Base-by-base conservation (phyloP, 345 rosid genomes). In the Lagerstroemia speciosa region DNA sequence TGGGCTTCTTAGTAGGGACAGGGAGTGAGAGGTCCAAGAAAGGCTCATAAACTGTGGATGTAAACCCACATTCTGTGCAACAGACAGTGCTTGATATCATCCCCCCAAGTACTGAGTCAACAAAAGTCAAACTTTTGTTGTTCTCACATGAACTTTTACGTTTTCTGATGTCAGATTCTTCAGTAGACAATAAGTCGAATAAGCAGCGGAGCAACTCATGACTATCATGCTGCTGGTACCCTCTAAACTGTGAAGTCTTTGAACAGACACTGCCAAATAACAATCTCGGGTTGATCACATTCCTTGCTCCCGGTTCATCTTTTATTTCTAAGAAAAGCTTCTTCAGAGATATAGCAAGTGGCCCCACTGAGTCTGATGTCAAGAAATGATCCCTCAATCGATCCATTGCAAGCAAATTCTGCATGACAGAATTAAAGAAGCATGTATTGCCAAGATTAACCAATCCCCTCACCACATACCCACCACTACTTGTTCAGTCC, bases 391-490 rank as follows among this genome's bases (percentile, higher is more conserved):
- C 78, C 45, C 83, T 78, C 67, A 95, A 77, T 73, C 64, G 80
- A 63, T 83, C 82, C 71, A 95, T 71, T 9, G 96, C 84, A 43
- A 95, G 78, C 73, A 95, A 85, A 82, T 95, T 95, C 80, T 95
- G 99, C 90, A 88, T 74, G 24, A 95, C 84, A 0, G 99, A 95
- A 78, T 95, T 95, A 65, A 95, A 95, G 81, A 90, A 95, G 83
- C 99, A 95, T 55, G 97, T 90, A 67, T 92, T 95, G 65, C 98
- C 99, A 69, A 95, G 97, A 83, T 95, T 95, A 53, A 77, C 87
- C 83, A 95, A 75, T 46, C 99, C 99, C 73, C 94, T 79, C 40
- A 80, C 94, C 53, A 77, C 78, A 72, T 81, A 90, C 55, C 86
- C 79, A 60, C 76, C 84, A 74, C 77, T 77, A 50, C 71, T 86